These are phyloP conservation scores for Paraconiothyrium brasiliense DNA, from an alignment of 2,329 filamentous ascomycete species.

Conservation along the genomic window DNA sequence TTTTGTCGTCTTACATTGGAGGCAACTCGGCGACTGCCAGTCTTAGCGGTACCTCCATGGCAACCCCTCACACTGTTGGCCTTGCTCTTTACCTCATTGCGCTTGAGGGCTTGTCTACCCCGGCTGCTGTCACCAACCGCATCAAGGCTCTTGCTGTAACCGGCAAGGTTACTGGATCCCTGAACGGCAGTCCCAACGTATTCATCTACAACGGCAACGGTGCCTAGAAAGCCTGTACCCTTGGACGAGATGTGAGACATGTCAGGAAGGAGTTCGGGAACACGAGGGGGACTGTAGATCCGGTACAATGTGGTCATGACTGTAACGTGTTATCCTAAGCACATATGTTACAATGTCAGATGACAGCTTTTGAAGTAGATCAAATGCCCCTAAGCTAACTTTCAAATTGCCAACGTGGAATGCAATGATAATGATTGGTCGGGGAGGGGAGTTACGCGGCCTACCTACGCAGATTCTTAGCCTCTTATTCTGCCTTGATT, in stretches of 20 bases:
- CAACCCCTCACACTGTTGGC: slow-evolving; percentile 72
- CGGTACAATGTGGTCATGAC: background rate
- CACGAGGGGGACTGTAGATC: background rate
- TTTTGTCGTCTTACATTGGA: slow-evolving; percentile 60
- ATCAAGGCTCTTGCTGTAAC: slow-evolving; percentile 26
- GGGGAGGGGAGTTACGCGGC: too few species aligned
- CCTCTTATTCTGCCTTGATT: too few species aligned
- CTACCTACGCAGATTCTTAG: too few species aligned
- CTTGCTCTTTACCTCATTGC: slow-evolving; percentile 72
- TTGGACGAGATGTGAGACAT: slow-evolving; percentile 8
- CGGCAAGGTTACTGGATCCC: slow-evolving; percentile 18
- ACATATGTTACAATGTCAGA: background rate
- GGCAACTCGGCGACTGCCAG: slow-evolving; percentile 49
- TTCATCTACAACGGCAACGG: slow-evolving; percentile 34
- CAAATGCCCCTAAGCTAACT: background rate
- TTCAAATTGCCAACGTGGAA: too few species aligned
- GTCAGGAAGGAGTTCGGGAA: background rate
- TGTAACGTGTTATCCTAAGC: background rate
- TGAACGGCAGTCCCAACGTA: slow-evolving; percentile 28
- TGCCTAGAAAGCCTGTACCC: slow-evolving; percentile 19
- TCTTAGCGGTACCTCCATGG: slow-evolving; percentile 70
- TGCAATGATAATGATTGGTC: too few species aligned
- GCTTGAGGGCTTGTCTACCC: slow-evolving; percentile 45
- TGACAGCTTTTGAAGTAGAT: background rate
- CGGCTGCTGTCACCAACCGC: slow-evolving; percentile 25